Evolutionary conservation across 164 flowering plant genomes (phyloP).

Genomic region (Berberis thunbergii): DNA sequence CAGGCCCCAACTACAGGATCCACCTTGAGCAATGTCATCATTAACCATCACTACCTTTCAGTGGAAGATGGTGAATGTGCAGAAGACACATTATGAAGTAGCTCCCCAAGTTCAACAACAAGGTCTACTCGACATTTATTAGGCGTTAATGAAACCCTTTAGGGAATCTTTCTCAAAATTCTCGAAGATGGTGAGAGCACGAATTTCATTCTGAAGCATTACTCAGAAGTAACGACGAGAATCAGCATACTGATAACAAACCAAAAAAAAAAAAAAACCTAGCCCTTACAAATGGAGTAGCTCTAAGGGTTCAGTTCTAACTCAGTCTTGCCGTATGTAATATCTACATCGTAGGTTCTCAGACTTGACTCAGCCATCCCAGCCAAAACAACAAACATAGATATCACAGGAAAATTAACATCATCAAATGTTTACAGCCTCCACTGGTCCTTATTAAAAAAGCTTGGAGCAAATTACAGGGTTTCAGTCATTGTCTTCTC

Average conservation of each 20-base stretch:
- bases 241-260: background rate
- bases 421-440: background rate
- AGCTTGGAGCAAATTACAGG: background rate
- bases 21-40: no score
- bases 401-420: conserved; percentile 3
- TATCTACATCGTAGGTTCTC: background rate
- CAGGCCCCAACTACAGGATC: no score
- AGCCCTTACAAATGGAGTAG: background rate
- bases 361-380: background rate
- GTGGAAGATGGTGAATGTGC: no score
- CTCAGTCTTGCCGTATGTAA: background rate
- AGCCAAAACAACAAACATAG: background rate
- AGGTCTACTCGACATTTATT: no score
- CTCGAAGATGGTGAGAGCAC: background rate
- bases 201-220: background rate
- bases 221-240: background rate
- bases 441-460: background rate
- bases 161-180: no score
- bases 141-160: no score
- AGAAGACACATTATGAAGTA: no score
- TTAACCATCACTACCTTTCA: no score
- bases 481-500: conserved; percentile 48
- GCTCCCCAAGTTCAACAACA: no score
- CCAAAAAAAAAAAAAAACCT: background rate
- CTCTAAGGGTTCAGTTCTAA: background rate